A percentile compares a stretch with the other conserved stretches of the same genome.
Conservation (phyloP, 306 rosid genomes). For the Malus orientalis region DNA sequence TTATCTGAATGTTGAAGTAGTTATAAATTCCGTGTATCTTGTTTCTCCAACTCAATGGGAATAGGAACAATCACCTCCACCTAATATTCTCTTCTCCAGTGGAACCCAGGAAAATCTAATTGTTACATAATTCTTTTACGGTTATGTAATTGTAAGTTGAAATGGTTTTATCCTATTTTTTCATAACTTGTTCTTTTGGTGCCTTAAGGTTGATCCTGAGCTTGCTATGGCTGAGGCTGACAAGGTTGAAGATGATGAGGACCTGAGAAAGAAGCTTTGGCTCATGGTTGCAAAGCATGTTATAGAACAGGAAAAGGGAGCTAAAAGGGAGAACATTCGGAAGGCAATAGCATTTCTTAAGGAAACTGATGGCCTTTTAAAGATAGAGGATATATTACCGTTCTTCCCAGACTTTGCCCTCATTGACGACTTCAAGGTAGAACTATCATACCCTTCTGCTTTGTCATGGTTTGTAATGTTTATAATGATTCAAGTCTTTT, state of each 20-base stretch:
- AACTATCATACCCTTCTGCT: not conserved
- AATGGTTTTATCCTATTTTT: not conserved
- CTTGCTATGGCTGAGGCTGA: constrained; percentile 99
- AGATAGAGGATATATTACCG: constrained; percentile 92
- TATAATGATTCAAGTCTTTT: not conserved
- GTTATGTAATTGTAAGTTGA: not conserved
- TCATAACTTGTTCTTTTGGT: constrained; percentile 13
- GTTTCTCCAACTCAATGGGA: constrained; percentile 2
- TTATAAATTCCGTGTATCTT: not conserved
- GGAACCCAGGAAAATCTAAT: not conserved
- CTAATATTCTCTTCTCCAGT: not conserved
- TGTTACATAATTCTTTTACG: not conserved
- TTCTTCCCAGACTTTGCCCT: constrained; percentile 97
- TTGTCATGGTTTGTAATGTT: not conserved
- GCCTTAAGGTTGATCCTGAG: constrained; percentile 80
- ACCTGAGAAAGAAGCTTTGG: constrained; percentile 97
- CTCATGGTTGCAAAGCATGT: constrained; percentile 98
- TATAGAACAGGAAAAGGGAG: constrained; percentile 87
- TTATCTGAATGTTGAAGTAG: not conserved
- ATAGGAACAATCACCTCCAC: constrained; percentile 8
- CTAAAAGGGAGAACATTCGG: constrained; percentile 94
- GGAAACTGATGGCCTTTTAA: constrained; percentile 94
- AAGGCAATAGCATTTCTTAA: constrained; percentile 97
- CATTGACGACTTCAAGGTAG: constrained; percentile 95
- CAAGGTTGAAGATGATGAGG: constrained; percentile 96